Conservation (phyloP, 1,284 basidiomycete genomes). For the Papiliotrema fonsecae region DNA sequence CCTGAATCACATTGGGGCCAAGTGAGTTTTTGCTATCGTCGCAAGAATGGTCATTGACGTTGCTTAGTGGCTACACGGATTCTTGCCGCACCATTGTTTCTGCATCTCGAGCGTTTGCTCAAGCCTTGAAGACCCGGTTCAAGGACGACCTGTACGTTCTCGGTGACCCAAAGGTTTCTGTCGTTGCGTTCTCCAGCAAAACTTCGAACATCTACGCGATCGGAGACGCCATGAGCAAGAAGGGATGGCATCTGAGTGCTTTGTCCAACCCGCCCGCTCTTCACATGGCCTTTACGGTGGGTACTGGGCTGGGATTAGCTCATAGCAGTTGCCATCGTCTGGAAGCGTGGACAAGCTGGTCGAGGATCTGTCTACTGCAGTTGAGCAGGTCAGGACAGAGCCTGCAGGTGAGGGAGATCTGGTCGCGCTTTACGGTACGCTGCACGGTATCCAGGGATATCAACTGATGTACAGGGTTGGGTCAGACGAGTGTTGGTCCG, state of each 20-base stretch:
- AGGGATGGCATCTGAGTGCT: conserved; percentile 88
- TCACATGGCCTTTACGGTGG: conserved; percentile 90
- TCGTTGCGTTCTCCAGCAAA: conserved; percentile 79
- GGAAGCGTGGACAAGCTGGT: conserved; percentile 44
- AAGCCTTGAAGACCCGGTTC: conserved; percentile 31
- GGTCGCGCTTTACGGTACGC: conserved; percentile 79
- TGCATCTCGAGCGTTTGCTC: conserved; percentile 40
- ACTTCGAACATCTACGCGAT: conserved; percentile 65
- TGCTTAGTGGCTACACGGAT: conserved; percentile 79
- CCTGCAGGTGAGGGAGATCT: conserved; percentile 60
- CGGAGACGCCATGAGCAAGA: conserved; percentile 79
- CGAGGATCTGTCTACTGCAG: conserved; percentile 63
- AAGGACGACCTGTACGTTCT: conserved; percentile 68
- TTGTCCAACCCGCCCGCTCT: conserved; percentile 72
- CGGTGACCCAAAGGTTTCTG: conserved; percentile 82
- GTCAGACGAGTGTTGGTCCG: conserved; percentile 79
- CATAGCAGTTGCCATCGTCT: conserved; percentile 52
- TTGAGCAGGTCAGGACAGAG: conserved; percentile 72
- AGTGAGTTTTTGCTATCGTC: conserved; percentile 52
- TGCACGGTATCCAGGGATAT: not conserved
- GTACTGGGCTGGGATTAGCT: conserved; percentile 32
- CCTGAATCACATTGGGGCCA: conserved; percentile 60
- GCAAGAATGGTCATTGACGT: not conserved
- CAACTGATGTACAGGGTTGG: conserved; percentile 60
- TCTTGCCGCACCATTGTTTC: conserved; percentile 80